These are phyloP conservation scores for Trapa incisa DNA, from an alignment of 345 rosid genomes.

Conservation along the genomic window DNA sequence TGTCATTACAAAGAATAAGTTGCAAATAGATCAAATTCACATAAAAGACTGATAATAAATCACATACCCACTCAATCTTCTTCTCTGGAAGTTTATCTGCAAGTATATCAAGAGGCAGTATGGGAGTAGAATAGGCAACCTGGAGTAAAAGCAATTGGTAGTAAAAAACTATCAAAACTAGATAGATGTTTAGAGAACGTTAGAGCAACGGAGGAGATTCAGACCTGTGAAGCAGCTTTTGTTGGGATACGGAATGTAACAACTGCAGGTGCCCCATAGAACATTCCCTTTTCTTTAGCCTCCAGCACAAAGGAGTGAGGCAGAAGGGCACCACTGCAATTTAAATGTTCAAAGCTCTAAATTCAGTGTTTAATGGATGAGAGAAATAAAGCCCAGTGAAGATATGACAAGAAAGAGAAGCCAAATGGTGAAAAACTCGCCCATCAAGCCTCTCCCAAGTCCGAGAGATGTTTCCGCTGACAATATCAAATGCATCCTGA, in stretches of 20 bases:
- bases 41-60: not conserved
- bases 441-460: slow-evolving; percentile 97
- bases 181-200: not conserved
- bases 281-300: slow-evolving; percentile 66
- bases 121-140: slow-evolving; percentile 79
- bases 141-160: slow-evolving; percentile 14
- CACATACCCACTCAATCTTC: slow-evolving; percentile 50
- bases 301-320: slow-evolving; percentile 80
- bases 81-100: slow-evolving; percentile 73
- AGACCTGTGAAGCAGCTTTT: slow-evolving; percentile 72
- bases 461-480: slow-evolving; percentile 63
- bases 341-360: not conserved
- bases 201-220: not conserved
- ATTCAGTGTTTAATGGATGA: not conserved
- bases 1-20: slow-evolving; percentile 9
- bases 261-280: slow-evolving; percentile 73
- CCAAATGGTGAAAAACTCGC: slow-evolving; percentile 30
- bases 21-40: not conserved
- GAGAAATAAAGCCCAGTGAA: not conserved
- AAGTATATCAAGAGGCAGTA: slow-evolving; percentile 71
- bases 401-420: not conserved
- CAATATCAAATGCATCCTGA: slow-evolving; percentile 37
- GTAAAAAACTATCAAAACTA: not conserved
- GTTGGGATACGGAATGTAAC: slow-evolving; percentile 87
- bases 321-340: slow-evolving; percentile 60